Evolutionary conservation across 2,329 filamentous ascomycete species (phyloP).

Genomic region (Penicillium digitatum): DNA sequence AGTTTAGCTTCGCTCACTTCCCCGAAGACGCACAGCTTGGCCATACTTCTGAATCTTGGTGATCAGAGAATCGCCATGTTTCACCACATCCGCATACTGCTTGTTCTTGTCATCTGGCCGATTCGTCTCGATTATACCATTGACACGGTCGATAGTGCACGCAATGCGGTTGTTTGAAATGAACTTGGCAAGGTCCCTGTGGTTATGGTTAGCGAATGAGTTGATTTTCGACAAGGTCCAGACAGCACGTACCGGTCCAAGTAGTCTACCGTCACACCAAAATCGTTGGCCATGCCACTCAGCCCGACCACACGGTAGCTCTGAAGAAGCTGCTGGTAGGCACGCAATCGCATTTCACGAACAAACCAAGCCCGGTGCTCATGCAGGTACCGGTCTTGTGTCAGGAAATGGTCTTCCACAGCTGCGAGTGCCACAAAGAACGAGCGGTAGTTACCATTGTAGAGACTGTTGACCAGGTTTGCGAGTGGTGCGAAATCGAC

Average conservation of each 20-base stretch:
- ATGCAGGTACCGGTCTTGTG: slow-evolving; percentile 87
- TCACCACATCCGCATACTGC: slow-evolving; percentile 96
- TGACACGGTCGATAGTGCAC: slow-evolving; percentile 95
- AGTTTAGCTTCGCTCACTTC: slow-evolving; percentile 77
- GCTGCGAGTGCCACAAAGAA: slow-evolving; percentile 88
- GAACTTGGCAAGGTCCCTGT: slow-evolving; percentile 89
- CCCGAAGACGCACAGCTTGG: slow-evolving; percentile 87
- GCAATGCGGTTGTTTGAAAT: slow-evolving; percentile 91
- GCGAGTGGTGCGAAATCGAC: slow-evolving; percentile 88
- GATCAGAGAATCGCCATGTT: slow-evolving; percentile 95
- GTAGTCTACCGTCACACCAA: slow-evolving; percentile 95
- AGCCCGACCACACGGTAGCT: slow-evolving; percentile 97
- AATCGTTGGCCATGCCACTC: slow-evolving; percentile 93
- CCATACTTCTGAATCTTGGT: slow-evolving; percentile 99
- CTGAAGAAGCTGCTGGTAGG: slow-evolving; percentile 94
- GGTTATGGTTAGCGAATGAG: slow-evolving; percentile 16
- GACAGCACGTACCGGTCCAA: slow-evolving; percentile 69
- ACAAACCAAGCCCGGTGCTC: slow-evolving; percentile 98
- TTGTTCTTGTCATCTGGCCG: slow-evolving; percentile 99
- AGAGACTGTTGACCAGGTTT: slow-evolving; percentile 83
- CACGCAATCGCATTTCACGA: slow-evolving; percentile 93
- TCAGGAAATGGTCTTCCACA: slow-evolving; percentile 91
- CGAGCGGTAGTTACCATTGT: slow-evolving; percentile 86
- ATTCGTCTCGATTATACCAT: slow-evolving; percentile 96
- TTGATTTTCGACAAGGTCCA: background rate